Evolutionary conservation across 2,329 filamentous ascomycete species (phyloP), one percentile per base, ranked within the genome.

Genomic region (Neonectria hederae): DNA sequence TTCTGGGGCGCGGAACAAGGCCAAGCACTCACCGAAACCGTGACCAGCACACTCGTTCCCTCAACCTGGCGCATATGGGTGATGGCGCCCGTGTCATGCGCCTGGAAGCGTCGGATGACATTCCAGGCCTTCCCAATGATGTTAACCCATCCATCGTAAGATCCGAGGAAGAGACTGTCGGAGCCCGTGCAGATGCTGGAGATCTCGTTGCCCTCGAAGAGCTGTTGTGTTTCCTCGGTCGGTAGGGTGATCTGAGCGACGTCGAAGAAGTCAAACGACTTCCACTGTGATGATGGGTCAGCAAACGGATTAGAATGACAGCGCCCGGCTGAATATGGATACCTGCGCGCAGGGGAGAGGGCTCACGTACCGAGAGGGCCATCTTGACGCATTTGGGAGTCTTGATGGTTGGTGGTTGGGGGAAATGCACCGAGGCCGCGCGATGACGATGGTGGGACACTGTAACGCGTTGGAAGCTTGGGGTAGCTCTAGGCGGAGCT

Each of bases 251-350:
- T 90, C 77, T 92, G 90, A 77, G 89, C 89, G 79, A 97, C 93
- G 82, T 97, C 93, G 87, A 99, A 98, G 90, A 99, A 99, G 86
- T 97, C 94, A 84, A 99, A 99, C 73, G 92, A 90, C 92, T 97
- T 97, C 95, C 96, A 98, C 95, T 97, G 71, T 21, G 10, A 30
- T 11, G 22, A 21, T 1, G 26, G 42, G 35, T 74, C 45, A 74
- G 72, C 8, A 1, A 6, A 11, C 1, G 24, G 1, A 21, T 5
- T 9, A 14, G 13, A 5, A 1, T 2, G 42, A 3, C 19, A 22
- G 14, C 28, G 8, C 3, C 19, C 1, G 3, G 10, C n/a, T 21
- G 11, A 6, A 0, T 3, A 1, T 19, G 26, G 6, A 0, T 6
- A 13, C 24, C 28, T 52, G 30, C 24, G 67, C 48, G 38, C 13